These are phyloP conservation scores for Azolla pinnata DNA, from an alignment of 75 land plant genomes.

Conservation along the genomic window DNA sequence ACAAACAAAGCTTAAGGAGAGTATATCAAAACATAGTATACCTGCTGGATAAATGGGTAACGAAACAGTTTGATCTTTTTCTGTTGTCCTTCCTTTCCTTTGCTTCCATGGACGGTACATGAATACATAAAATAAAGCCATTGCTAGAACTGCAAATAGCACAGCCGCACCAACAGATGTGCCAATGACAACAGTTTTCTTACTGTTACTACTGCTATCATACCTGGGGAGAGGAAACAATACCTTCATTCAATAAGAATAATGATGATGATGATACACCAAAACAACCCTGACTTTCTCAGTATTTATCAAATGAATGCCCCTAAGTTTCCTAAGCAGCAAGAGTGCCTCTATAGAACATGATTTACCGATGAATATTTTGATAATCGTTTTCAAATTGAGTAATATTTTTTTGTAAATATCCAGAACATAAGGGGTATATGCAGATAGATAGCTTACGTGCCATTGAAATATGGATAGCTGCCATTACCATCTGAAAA, in stretches of 20 bases:
- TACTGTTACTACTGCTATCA: background rate
- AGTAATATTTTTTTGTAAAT: too few relatives aligned
- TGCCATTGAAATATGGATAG: background rate
- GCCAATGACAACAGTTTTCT: background rate
- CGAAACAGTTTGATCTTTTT: background rate
- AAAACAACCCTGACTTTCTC: too few relatives aligned
- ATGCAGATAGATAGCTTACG: background rate
- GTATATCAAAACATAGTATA: background rate
- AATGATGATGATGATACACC: background rate
- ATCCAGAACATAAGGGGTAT: background rate
- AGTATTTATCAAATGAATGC: too few relatives aligned
- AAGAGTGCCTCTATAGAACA: background rate
- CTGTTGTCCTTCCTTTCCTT: background rate
- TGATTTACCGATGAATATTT: background rate
- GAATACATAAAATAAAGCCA: background rate
- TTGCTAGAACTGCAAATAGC: background rate
- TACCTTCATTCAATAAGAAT: background rate
- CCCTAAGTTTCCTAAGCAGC: background rate
- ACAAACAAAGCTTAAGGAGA: background rate
- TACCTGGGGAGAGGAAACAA: background rate
- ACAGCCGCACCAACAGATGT: background rate
- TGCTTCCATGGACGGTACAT: background rate
- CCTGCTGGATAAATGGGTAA: background rate
- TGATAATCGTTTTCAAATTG: background rate
- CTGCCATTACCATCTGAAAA: constrained; percentile 6